Evolutionary conservation across 192 early-diverging fungal species (phyloP).

Genomic region (Jimgerdemannia flammicorona): DNA sequence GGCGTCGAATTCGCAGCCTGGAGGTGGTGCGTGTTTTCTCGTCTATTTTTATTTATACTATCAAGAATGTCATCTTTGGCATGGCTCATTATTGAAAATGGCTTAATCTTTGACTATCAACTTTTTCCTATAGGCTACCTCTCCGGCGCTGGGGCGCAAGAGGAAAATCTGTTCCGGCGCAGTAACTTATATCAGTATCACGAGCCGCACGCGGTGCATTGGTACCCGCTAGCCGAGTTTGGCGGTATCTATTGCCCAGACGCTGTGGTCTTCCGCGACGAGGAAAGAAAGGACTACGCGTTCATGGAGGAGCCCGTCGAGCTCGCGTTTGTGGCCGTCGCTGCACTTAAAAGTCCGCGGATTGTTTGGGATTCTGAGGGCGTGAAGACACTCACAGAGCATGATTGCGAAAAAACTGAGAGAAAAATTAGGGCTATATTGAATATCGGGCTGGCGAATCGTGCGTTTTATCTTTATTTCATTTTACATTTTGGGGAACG

Average conservation of each 20-base stretch:
- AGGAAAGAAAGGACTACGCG: constrained; percentile 20
- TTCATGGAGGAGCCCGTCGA: constrained; percentile 34
- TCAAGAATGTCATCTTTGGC: too few relatives aligned
- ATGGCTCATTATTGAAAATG: too few relatives aligned
- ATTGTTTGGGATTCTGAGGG: constrained; percentile 20
- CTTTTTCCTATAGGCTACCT: constrained; percentile 20
- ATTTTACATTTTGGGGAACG: not conserved
- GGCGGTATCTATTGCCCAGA: constrained; percentile 43
- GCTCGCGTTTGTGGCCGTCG: constrained; percentile 42
- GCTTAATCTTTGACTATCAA: not conserved
- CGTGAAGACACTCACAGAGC: constrained; percentile 29
- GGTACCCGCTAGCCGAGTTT: constrained; percentile 33
- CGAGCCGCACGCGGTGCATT: constrained; percentile 28
- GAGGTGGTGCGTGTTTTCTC: constrained; percentile 25
- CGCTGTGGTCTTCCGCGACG: constrained; percentile 31
- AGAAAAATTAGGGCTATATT: constrained; percentile 40
- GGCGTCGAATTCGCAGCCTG: constrained; percentile 33
- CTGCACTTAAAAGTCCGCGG: constrained; percentile 29
- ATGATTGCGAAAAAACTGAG: constrained; percentile 30
- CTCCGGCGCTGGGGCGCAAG: constrained; percentile 32
- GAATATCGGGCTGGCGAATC: constrained; percentile 40
- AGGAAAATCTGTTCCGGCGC: constrained; percentile 38
- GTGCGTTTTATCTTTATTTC: constrained; percentile 9
- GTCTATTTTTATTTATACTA: not conserved
- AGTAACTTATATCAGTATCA: constrained; percentile 40